phyloP scores from a whole-genome alignment of 208 protist genomes.

The Acanthamoeba sp. region DNA sequence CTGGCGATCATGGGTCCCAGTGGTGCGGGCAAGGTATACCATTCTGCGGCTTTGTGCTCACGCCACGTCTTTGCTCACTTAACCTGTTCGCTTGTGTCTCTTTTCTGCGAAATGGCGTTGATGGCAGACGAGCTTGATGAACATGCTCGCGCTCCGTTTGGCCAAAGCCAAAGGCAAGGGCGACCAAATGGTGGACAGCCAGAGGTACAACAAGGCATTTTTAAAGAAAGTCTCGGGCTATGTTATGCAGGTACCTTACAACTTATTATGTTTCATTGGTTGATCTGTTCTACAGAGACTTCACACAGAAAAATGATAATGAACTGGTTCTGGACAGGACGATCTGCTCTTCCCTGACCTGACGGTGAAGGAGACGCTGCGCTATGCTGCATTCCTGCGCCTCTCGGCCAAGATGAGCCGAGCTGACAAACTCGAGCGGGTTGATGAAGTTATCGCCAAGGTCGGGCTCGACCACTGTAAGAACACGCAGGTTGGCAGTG shows the following conservation, averaged over 20 bases:
- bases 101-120: no score
- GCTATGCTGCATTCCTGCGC: constrained; percentile 64
- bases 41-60: background rate
- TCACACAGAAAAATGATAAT: no score
- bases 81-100: no score
- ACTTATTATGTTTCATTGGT: no score
- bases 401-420: constrained; percentile 14
- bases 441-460: constrained; percentile 43
- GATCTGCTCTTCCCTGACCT: constrained; percentile 75
- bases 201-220: background rate
- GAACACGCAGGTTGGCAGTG: constrained; percentile 66
- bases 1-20: constrained; percentile 61
- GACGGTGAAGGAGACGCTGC: constrained; percentile 78
- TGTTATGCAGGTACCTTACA: no score
- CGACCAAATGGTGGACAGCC: constrained; percentile 24
- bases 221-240: constrained; percentile 62
- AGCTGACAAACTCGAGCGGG: background rate
- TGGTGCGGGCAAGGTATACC: constrained; percentile 47
- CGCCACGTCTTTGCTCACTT: no score
- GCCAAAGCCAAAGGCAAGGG: constrained; percentile 25
- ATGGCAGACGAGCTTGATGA: constrained; percentile 43
- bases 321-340: no score
- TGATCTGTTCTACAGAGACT: no score
- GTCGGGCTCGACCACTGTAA: constrained; percentile 58
- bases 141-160: constrained; percentile 32